Percentiles rank a stretch among this genome's conserved stretches.
Conservation (phyloP, 179 eudicot genomes). For the Silene vulgaris region DNA sequence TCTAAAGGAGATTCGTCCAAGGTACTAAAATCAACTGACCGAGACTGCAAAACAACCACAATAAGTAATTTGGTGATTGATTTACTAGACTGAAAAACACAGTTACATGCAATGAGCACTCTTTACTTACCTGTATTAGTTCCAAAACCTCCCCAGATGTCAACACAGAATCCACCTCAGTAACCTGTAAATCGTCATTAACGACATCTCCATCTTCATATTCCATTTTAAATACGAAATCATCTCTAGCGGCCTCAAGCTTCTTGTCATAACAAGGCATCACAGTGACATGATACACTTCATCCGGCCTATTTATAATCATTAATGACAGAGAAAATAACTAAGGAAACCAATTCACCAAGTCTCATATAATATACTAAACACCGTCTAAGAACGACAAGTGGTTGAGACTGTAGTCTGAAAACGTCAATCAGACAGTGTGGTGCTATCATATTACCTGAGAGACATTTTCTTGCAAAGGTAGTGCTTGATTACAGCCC, state of each 20-base stretch:
- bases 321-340: slow-evolving; percentile 24
- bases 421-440: slow-evolving; percentile 10
- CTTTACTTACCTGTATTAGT: slow-evolving; percentile 56
- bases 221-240: slow-evolving; percentile 66
- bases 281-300: slow-evolving; percentile 91
- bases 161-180: slow-evolving; percentile 94
- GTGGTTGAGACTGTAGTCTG: background rate
- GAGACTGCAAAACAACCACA: slow-evolving; percentile 50
- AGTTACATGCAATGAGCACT: background rate
- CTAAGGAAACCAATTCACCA: slow-evolving; percentile 15
- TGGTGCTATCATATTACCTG: slow-evolving; percentile 37
- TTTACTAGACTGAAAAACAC: background rate
- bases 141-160: slow-evolving; percentile 94
- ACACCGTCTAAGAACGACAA: slow-evolving; percentile 3
- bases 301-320: slow-evolving; percentile 62
- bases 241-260: slow-evolving; percentile 96
- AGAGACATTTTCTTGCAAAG: slow-evolving; percentile 58
- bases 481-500: slow-evolving; percentile 71
- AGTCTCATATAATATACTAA: background rate
- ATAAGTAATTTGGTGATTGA: background rate
- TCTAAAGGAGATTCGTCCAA: slow-evolving; percentile 86
- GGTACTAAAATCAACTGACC: slow-evolving; percentile 57
- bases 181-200: slow-evolving; percentile 25
- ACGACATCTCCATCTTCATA: slow-evolving; percentile 34
- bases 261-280: slow-evolving; percentile 99